These are phyloP conservation scores for Clarireedia monteithiana DNA, from an alignment of 2,329 filamentous ascomycete genomes.

Conservation along the genomic window DNA sequence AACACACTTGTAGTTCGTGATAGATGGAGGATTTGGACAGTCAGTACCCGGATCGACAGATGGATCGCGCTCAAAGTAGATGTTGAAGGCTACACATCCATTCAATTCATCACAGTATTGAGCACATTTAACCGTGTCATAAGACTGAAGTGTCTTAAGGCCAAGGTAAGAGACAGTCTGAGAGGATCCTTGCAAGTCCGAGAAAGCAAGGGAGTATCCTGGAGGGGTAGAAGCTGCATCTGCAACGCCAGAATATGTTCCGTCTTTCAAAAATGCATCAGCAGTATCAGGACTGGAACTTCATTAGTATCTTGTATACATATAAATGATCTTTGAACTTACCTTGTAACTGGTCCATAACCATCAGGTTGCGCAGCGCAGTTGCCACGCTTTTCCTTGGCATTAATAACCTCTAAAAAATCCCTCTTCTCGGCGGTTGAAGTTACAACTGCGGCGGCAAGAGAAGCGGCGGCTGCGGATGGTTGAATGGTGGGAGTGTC, in stretches of 20 bases:
- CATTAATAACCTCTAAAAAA: background rate
- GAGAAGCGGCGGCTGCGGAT: background rate
- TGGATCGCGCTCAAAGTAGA: constrained; percentile 32
- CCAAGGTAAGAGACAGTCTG: constrained; percentile 26
- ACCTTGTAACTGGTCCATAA: background rate
- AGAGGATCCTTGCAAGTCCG: constrained; percentile 26
- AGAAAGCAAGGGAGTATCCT: constrained; percentile 30
- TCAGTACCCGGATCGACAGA: constrained; percentile 22
- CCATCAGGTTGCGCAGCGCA: background rate
- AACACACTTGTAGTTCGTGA: constrained; percentile 31
- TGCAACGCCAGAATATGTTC: background rate
- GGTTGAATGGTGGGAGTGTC: background rate
- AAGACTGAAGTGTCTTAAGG: constrained; percentile 23
- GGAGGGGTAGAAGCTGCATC: constrained; percentile 18
- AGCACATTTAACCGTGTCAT: constrained; percentile 27
- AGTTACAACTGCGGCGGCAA: background rate
- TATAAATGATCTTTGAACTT: background rate
- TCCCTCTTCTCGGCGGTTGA: background rate
- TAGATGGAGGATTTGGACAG: constrained; percentile 30
- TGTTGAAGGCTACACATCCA: constrained; percentile 30
- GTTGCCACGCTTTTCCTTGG: background rate
- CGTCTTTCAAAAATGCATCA: background rate
- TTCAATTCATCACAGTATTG: constrained; percentile 24
- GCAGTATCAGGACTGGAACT: background rate
- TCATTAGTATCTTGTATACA: background rate